Evolutionary conservation across 495 filamentous ascomycete species (phyloP).

Genomic region (Annulohypoxylon stygium): DNA sequence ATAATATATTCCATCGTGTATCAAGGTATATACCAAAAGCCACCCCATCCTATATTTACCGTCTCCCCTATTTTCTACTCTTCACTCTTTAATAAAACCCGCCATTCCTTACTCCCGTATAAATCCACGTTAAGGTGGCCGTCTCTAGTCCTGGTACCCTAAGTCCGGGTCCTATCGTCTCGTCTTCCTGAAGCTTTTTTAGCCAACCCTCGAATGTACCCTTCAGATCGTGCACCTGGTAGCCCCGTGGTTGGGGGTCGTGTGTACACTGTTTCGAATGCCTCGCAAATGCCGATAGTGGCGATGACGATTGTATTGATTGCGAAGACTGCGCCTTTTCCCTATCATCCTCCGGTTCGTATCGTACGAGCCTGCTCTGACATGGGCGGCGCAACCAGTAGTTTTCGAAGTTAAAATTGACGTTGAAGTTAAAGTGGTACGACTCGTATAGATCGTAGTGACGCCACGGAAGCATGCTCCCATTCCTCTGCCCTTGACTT

Average conservation of each 20-base stretch:
- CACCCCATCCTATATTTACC: neutral
- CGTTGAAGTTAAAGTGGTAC: conserved; percentile 65
- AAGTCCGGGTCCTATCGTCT: conserved; percentile 17
- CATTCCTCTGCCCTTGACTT: neutral
- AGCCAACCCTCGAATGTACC: conserved; percentile 49
- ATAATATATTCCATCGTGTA: conserved; percentile 19
- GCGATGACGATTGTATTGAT: neutral
- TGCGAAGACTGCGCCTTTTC: conserved; percentile 36
- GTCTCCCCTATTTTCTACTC: neutral
- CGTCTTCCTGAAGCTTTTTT: conserved; percentile 38
- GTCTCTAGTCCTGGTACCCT: conserved; percentile 46
- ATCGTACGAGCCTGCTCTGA: conserved; percentile 59
- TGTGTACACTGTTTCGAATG: conserved; percentile 43
- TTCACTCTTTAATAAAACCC: conserved; percentile 20
- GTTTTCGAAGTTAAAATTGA: conserved; percentile 63
- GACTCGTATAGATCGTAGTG: conserved; percentile 58
- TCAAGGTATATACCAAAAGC: neutral
- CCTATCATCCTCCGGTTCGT: conserved; percentile 57
- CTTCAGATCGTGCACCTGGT: conserved; percentile 49
- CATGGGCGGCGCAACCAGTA: conserved; percentile 57
- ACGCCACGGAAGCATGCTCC: conserved; percentile 32
- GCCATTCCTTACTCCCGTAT: conserved; percentile 39
- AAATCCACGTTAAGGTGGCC: conserved; percentile 50
- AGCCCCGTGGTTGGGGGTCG: conserved; percentile 43
- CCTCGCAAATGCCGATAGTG: conserved; percentile 7